These are phyloP conservation scores for Phytophthora sp. DNA, from an alignment of 352 stramenopile species.

Conservation along the genomic window DNA sequence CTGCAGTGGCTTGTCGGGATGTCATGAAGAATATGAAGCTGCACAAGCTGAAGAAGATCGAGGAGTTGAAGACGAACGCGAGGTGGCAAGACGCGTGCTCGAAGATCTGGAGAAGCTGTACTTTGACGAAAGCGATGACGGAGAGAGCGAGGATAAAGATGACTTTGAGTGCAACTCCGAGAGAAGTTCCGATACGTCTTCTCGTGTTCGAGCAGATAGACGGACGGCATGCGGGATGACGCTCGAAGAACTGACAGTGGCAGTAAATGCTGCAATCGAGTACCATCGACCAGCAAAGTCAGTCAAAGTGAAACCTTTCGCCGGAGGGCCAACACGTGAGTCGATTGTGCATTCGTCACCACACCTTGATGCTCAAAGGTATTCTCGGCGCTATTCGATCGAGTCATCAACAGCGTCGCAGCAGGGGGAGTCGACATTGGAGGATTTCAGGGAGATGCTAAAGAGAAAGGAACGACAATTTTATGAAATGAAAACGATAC, in stretches of 20 bases:
- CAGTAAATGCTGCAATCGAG: slow-evolving; percentile 63
- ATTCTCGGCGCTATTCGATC: neutral
- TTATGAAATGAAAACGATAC: slow-evolving; percentile 8
- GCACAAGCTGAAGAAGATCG: neutral
- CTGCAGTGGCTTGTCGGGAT: neutral
- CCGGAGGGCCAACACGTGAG: too few relatives aligned
- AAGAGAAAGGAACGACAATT: slow-evolving; percentile 33
- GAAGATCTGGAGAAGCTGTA: slow-evolving; percentile 58
- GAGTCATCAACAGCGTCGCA: neutral
- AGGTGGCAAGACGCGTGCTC: slow-evolving; percentile 48
- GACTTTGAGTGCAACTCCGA: slow-evolving; percentile 12
- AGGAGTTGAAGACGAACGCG: slow-evolving; percentile 10
- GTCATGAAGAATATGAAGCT: neutral
- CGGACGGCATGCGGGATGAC: slow-evolving; percentile 27
- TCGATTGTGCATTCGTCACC: too few relatives aligned
- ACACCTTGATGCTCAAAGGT: too few relatives aligned
- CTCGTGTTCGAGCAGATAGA: neutral
- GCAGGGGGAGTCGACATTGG: slow-evolving; percentile 3
- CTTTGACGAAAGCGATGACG: slow-evolving; percentile 27
- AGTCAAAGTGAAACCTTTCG: neutral
- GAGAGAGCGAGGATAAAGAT: slow-evolving; percentile 9
- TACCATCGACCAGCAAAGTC: slow-evolving; percentile 33
- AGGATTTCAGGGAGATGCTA: slow-evolving; percentile 32
- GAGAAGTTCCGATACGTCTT: slow-evolving; percentile 3
- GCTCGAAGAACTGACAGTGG: slow-evolving; percentile 58